Conservation (phyloP, 1,139 yeast genomes). For the Hansenula anomala region DNA sequence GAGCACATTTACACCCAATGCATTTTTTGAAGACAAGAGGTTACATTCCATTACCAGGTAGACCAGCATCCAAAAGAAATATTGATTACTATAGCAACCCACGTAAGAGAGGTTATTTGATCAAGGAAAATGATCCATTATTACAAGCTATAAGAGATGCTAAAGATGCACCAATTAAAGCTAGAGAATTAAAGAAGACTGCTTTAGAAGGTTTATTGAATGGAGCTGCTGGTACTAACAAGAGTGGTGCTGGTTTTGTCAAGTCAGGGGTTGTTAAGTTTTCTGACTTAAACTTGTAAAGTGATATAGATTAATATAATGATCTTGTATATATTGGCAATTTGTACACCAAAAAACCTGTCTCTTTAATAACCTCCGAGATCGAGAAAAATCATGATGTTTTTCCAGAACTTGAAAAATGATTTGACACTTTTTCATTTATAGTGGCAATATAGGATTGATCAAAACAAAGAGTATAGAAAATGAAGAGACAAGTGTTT, state of each 20-base stretch:
- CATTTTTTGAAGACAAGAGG: constrained; percentile 65
- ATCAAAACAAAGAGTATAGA: too few relatives aligned
- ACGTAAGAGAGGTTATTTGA: constrained; percentile 72
- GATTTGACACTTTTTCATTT: too few relatives aligned
- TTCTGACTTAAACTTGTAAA: constrained; percentile 15
- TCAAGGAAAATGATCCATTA: constrained; percentile 29
- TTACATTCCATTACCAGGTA: constrained; percentile 76
- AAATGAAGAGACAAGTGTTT: too few relatives aligned
- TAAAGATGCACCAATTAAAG: constrained; percentile 3
- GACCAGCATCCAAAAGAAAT: constrained; percentile 81
- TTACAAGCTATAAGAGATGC: constrained; percentile 25
- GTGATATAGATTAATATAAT: background rate
- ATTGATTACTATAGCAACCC: constrained; percentile 72
- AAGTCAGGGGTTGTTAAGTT: constrained; percentile 19
- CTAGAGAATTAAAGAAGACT: constrained; percentile 17
- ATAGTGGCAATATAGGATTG: too few relatives aligned
- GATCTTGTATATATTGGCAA: constrained; percentile 6
- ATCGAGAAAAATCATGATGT: too few relatives aligned
- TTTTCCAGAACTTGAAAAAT: too few relatives aligned
- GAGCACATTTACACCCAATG: constrained; percentile 75
- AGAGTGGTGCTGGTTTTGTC: constrained; percentile 17
- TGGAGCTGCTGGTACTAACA: constrained; percentile 11
- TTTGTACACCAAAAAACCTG: too few relatives aligned
- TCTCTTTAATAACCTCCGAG: too few relatives aligned
- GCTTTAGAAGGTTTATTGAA: constrained; percentile 24